Percentiles rank a stretch among this genome's conserved stretches.
These are phyloP conservation scores for Cyberlindnera xylosilytica DNA, from an alignment of 805 yeast genomes.

Conservation along the genomic window DNA sequence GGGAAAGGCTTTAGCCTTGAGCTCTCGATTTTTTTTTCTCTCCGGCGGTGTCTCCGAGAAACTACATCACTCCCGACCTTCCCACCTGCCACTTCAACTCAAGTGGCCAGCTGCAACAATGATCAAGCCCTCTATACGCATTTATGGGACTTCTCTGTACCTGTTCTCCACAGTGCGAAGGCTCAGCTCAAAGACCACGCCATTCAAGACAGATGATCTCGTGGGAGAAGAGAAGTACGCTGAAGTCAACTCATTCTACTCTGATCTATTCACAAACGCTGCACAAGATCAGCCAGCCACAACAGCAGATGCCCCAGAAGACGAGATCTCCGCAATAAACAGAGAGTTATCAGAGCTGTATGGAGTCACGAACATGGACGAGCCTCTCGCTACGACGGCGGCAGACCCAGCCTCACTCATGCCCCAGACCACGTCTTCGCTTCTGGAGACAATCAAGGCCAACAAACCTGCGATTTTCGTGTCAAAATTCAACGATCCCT, in stretches of 20 bases:
- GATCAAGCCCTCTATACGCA: too few relatives aligned
- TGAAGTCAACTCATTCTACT: conserved; percentile 34
- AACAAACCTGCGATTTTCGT: conserved; percentile 51
- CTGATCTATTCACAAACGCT: conserved; percentile 35
- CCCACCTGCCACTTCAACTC: too few relatives aligned
- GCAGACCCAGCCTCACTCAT: not conserved
- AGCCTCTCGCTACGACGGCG: not conserved
- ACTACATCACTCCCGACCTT: too few relatives aligned
- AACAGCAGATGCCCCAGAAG: not conserved
- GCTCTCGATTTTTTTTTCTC: too few relatives aligned
- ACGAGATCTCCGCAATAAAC: conserved; percentile 34
- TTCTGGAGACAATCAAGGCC: conserved; percentile 23
- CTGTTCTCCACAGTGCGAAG: not conserved
- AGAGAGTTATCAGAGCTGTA: conserved; percentile 31
- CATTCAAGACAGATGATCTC: conserved; percentile 10
- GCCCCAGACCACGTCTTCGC: conserved; percentile 11
- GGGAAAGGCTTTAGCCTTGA: too few relatives aligned
- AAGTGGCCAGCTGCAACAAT: too few relatives aligned
- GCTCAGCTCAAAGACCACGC: conserved; percentile 1
- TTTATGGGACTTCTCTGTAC: too few relatives aligned
- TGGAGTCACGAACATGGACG: conserved; percentile 16
- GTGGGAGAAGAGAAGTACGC: conserved; percentile 25
- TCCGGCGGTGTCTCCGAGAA: too few relatives aligned
- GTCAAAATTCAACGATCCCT: conserved; percentile 63
- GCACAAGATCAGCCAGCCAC: conserved; percentile 1